Evolutionary conservation across 106 monocot species (phyloP), one percentile per base, ranked within the genome.

Genomic region (Posidonia australis): DNA sequence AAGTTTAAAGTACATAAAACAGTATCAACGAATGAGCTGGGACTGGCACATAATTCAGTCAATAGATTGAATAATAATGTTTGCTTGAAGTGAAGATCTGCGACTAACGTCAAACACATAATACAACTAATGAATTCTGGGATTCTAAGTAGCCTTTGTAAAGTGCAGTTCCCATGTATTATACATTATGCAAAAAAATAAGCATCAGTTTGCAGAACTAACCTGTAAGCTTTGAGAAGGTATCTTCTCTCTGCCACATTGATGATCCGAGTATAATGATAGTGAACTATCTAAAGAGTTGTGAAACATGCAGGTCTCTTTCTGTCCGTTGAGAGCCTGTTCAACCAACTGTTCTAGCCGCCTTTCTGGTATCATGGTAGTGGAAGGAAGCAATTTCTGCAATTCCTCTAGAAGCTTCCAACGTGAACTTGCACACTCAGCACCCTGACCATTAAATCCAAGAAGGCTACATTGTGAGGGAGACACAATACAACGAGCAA

Each of bases 141-240:
- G n/a, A n/a, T n/a, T n/a, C n/a, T n/a, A n/a, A n/a, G n/a, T n/a
- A n/a, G n/a, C n/a, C n/a, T n/a, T n/a, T n/a, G n/a, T n/a, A n/a
- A n/a, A n/a, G n/a, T n/a, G n/a, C n/a, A n/a, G n/a, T n/a, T n/a
- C n/a, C n/a, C n/a, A n/a, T n/a, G 55, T 9, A 1, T 22, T 43
- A 51, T 19, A 16, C 19, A 66, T 1, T 1, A 9, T 13, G 7
- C 28, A 51, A 5, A 29, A 30, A 28, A 51, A 67, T 51, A 32
- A 21, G 13, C 20, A 20, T 16, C n/a, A n/a, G n/a, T n/a, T 42
- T 26, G 11, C 64, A 46, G 27, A 21, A 22, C 44, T 64, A 56
- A 78, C 78, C 78, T 78, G 73, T 44, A 47, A 58, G 54, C 73
- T 68, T 46, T 69, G 67, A 21, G 78, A 78, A 58, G 78, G 78